These are phyloP conservation scores for Wickerhamiella spandovensis DNA, from an alignment of 805 yeast genomes.

Conservation along the genomic window DNA sequence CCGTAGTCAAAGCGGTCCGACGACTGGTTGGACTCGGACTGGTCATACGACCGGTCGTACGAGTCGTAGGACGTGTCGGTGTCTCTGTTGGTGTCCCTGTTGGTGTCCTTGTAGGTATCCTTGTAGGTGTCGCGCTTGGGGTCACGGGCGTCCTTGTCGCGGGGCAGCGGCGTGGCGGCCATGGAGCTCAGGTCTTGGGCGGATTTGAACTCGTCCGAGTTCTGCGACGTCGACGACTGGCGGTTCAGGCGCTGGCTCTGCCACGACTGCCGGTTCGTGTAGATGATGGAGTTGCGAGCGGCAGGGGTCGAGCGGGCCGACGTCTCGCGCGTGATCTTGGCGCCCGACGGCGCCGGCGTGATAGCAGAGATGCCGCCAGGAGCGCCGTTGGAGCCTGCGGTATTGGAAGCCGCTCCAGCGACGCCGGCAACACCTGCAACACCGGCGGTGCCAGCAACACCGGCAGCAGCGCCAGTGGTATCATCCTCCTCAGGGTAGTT, in stretches of 20 bases:
- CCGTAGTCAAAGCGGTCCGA: not conserved
- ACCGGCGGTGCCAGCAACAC: not conserved
- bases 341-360: not conserved
- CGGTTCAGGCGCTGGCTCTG: not conserved
- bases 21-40: not conserved
- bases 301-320: slow-evolving; percentile 16
- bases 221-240: not conserved
- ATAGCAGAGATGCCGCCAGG: not conserved
- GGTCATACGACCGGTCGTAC: not conserved
- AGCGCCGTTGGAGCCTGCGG: not conserved
- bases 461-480: not conserved
- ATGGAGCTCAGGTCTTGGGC: not conserved
- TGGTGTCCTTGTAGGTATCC: too few species aligned
- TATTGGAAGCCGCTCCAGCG: not conserved
- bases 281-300: slow-evolving; percentile 19
- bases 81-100: too few species aligned
- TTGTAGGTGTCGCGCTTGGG: not conserved
- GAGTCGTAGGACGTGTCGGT: not conserved
- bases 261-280: slow-evolving; percentile 15
- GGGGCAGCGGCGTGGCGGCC: not conserved
- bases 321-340: slow-evolving; percentile 11
- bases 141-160: too few species aligned
- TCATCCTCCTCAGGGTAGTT: slow-evolving; percentile 29
- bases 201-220: not conserved
- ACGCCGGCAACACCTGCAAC: not conserved